Conservation (phyloP, 2,329 filamentous ascomycete species). For the Hymenoscyphus infarciens region DNA sequence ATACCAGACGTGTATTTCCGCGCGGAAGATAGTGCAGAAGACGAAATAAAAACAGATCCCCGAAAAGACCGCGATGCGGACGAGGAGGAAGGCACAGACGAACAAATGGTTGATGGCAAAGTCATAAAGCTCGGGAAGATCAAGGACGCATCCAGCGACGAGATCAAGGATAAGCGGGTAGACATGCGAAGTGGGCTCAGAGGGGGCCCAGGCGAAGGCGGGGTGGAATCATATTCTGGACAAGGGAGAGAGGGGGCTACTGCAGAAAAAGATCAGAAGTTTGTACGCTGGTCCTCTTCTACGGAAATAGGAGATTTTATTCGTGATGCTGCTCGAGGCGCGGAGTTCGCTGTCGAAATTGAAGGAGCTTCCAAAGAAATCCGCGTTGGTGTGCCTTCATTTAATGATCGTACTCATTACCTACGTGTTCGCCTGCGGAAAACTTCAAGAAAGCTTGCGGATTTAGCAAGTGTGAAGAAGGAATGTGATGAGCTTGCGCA, state of each 20-base stretch:
- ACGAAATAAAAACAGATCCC: constrained; percentile 43
- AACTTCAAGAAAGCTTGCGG: constrained; percentile 63
- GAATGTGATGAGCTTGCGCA: constrained; percentile 79
- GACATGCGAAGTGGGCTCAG: constrained; percentile 36
- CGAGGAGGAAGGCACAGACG: constrained; percentile 42
- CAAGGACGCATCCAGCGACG: constrained; percentile 23
- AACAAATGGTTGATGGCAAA: constrained; percentile 47
- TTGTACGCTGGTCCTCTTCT: constrained; percentile 83
- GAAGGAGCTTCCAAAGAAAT: constrained; percentile 68
- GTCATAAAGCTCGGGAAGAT: constrained; percentile 37
- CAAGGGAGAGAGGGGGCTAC: constrained; percentile 54
- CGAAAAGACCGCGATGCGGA: constrained; percentile 37
- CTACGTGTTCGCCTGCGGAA: constrained; percentile 73
- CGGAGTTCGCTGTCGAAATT: constrained; percentile 81
- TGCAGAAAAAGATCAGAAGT: constrained; percentile 43
- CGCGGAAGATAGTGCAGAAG: constrained; percentile 69
- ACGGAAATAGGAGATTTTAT: constrained; percentile 96
- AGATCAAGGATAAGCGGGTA: constrained; percentile 36
- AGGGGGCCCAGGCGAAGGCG: constrained; percentile 49
- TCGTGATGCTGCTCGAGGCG: constrained; percentile 77
- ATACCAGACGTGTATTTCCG: constrained; percentile 74
- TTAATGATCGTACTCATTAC: constrained; percentile 87
- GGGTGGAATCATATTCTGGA: constrained; percentile 68
- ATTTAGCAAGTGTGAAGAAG: constrained; percentile 69
- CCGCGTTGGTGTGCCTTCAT: constrained; percentile 77